Evolutionary conservation across 1,284 basidiomycete genomes (phyloP).

Genomic region (Irpex rosettiformis): DNA sequence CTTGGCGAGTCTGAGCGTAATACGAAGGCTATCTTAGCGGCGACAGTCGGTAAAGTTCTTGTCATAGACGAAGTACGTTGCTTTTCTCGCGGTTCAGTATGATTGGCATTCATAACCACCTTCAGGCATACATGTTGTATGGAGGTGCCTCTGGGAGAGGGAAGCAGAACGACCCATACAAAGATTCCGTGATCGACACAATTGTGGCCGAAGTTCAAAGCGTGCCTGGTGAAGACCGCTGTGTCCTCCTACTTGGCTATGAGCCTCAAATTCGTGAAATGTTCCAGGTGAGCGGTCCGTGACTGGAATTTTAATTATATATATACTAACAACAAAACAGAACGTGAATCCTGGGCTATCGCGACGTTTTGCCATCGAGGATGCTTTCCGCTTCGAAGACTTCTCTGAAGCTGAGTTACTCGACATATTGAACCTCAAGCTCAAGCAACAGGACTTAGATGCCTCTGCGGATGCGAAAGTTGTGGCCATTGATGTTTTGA

Average conservation of each 20-base stretch:
- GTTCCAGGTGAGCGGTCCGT: constrained; percentile 51
- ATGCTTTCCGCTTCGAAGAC: constrained; percentile 66
- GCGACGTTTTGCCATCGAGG: constrained; percentile 59
- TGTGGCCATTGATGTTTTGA: constrained; percentile 50
- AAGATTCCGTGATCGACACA: constrained; percentile 67
- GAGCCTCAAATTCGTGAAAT: constrained; percentile 62
- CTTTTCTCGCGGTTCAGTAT: background rate
- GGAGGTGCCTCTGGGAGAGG: constrained; percentile 32
- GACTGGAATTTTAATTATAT: background rate
- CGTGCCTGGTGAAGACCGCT: constrained; percentile 63
- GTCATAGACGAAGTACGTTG: constrained; percentile 61
- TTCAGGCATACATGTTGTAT: constrained; percentile 65
- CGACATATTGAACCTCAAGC: constrained; percentile 50
- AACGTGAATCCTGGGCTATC: constrained; percentile 66
- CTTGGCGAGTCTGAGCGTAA: constrained; percentile 60
- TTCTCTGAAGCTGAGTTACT: constrained; percentile 51
- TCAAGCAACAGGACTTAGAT: constrained; percentile 50
- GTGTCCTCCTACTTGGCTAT: constrained; percentile 63
- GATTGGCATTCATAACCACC: background rate
- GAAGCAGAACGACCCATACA: constrained; percentile 42
- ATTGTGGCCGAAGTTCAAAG: constrained; percentile 71
- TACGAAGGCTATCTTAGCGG: constrained; percentile 57
- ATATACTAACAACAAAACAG: constrained; percentile 23
- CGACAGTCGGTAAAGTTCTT: constrained; percentile 57
- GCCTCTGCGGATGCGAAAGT: constrained; percentile 54